A percentile compares a stretch with the other conserved stretches of the same genome.
These are phyloP conservation scores for Boletus rubroflammeus DNA, from an alignment of 768 basidiomycete genomes.

Conservation along the genomic window DNA sequence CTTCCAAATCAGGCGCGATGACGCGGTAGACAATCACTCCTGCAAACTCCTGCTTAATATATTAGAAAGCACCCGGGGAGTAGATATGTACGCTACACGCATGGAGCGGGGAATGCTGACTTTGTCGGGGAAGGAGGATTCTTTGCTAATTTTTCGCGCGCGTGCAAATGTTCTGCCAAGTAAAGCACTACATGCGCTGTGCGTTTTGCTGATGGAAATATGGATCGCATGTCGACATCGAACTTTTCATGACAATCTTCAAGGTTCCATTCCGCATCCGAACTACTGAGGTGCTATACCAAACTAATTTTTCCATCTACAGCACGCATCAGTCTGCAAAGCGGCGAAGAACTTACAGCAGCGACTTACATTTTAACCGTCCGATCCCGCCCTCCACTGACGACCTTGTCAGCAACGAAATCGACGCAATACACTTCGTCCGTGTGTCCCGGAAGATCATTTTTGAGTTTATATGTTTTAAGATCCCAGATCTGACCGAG, in stretches of 20 bases:
- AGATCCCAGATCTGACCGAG: conserved; percentile 82
- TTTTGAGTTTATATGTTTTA: conserved; percentile 92
- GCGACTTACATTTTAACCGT: conserved; percentile 84
- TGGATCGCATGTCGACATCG: neutral
- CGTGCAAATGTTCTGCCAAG: neutral
- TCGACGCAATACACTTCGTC: conserved; percentile 99
- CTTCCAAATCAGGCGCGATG: no score
- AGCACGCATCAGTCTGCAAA: neutral
- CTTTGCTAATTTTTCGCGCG: neutral
- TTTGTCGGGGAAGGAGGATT: neutral
- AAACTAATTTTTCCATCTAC: conserved; percentile 32
- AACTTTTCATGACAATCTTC: neutral
- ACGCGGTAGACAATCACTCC: no score
- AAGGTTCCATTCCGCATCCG: neutral
- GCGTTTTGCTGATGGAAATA: neutral
- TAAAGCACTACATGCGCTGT: neutral
- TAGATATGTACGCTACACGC: neutral
- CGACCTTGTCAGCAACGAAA: conserved; percentile 98
- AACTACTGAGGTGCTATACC: neutral
- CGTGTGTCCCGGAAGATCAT: conserved; percentile 91
- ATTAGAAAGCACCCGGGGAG: neutral
- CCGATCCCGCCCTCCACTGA: conserved; percentile 92
- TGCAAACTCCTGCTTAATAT: no score
- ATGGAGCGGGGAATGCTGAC: neutral
- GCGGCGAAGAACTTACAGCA: conserved; percentile 8